Percentiles rank a stretch among this genome's conserved stretches.
Evolutionary conservation across 1,139 yeast species (phyloP).

Genomic region (Yamadazyma diddensiae): DNA sequence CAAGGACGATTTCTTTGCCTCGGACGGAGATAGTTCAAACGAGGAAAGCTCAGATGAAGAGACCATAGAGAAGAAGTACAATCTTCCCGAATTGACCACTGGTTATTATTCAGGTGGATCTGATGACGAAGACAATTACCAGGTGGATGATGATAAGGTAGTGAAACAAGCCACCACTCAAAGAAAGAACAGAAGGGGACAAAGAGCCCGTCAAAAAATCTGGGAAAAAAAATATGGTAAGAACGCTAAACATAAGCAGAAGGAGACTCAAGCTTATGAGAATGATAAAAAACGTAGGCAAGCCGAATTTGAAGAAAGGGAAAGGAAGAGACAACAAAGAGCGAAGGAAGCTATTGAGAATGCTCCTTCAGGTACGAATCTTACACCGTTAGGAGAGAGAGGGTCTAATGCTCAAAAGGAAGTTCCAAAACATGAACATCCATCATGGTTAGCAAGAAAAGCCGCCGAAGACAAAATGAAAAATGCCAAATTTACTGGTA

Average conservation of each 20-base stretch:
- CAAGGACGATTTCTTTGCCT: slow-evolving; percentile 40
- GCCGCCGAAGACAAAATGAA: slow-evolving; percentile 63
- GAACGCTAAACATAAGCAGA: slow-evolving; percentile 77
- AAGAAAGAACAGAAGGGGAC: slow-evolving; percentile 91
- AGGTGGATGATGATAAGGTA: slow-evolving; percentile 55
- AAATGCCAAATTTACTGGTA: slow-evolving; percentile 74
- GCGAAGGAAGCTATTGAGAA: slow-evolving; percentile 32
- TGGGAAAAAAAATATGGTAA: slow-evolving; percentile 91
- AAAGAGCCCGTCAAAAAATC: slow-evolving; percentile 92
- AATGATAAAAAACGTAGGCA: slow-evolving; percentile 60
- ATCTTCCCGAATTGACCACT: slow-evolving; percentile 66
- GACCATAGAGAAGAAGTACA: slow-evolving; percentile 16
- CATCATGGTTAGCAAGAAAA: slow-evolving; percentile 93
- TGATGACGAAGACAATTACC: slow-evolving; percentile 52
- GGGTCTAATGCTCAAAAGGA: slow-evolving; percentile 13
- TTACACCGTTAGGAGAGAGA: slow-evolving; percentile 40
- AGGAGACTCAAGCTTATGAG: slow-evolving; percentile 51
- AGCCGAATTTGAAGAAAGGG: slow-evolving; percentile 71
- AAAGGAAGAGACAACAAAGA: slow-evolving; percentile 58
- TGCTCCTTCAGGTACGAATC: slow-evolving; percentile 37
- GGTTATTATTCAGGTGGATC: slow-evolving; percentile 83
- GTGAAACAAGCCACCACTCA: slow-evolving; percentile 52
- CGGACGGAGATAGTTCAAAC: slow-evolving; percentile 19
- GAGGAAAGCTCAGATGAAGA: no score
- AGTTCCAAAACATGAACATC: slow-evolving; percentile 48